Evolutionary conservation across 495 filamentous ascomycete species (phyloP).

Genomic region (Baudoinia panamericana): DNA sequence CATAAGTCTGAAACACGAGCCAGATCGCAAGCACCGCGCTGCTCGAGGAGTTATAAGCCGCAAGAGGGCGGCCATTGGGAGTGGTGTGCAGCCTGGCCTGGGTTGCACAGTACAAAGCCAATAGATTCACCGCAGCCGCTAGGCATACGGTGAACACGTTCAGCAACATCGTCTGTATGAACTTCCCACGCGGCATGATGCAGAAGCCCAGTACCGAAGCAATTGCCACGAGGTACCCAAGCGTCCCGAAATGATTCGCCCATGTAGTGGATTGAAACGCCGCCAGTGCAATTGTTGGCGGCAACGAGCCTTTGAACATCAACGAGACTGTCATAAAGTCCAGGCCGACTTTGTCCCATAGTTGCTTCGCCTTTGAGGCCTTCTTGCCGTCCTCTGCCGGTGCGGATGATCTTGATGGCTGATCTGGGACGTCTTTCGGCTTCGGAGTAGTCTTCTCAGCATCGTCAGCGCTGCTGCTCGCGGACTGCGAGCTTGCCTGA

Average conservation of each 20-base stretch:
- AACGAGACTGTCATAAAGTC: constrained; percentile 13
- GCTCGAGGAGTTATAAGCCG: constrained; percentile 59
- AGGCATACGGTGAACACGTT: constrained; percentile 47
- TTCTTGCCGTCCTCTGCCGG: constrained; percentile 1
- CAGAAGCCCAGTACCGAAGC: constrained; percentile 48
- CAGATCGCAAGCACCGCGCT: constrained; percentile 62
- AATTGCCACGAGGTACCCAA: constrained; percentile 65
- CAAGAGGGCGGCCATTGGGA: constrained; percentile 21
- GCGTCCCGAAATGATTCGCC: constrained; percentile 41
- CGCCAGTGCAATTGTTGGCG: constrained; percentile 48
- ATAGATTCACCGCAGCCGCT: constrained; percentile 46
- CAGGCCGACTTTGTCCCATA: constrained; percentile 14
- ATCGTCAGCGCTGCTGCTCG: background rate
- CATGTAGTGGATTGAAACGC: constrained; percentile 13
- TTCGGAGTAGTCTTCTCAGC: background rate
- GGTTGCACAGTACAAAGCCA: constrained; percentile 53
- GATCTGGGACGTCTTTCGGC: background rate
- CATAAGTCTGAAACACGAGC: constrained; percentile 65
- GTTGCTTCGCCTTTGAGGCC: constrained; percentile 12
- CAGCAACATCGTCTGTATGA: constrained; percentile 59
- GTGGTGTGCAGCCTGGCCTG: constrained; percentile 55
- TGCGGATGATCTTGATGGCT: too few species aligned
- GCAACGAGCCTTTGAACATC: constrained; percentile 39
- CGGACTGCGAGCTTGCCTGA: constrained; percentile 1
- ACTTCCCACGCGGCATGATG: constrained; percentile 57